These are phyloP conservation scores for Tarenaya hassleriana DNA, from an alignment of 345 rosid species.

Conservation along the genomic window DNA sequence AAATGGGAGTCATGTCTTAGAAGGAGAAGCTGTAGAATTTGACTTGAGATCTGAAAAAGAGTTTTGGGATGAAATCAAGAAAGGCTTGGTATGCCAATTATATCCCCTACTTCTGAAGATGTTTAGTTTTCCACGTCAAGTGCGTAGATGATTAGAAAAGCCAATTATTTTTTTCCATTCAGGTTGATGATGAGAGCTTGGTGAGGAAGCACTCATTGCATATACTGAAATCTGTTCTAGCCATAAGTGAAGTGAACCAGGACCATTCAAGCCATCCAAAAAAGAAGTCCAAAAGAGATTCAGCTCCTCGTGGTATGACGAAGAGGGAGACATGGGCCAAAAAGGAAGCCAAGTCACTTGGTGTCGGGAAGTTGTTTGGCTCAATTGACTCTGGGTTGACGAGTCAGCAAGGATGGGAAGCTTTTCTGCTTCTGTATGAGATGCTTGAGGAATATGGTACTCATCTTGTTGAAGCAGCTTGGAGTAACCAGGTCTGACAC, in stretches of 20 bases:
- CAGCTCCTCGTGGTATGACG: conserved; percentile 45
- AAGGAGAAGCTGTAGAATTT: conserved; percentile 37
- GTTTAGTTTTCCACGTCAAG: conserved; percentile 7
- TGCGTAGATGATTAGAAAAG: conserved; percentile 12
- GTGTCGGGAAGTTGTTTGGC: conserved; percentile 55
- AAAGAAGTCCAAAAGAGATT: conserved; percentile 33
- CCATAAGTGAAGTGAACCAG: conserved; percentile 37
- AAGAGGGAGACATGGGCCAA: conserved; percentile 80
- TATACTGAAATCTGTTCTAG: conserved; percentile 51
- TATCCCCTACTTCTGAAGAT: conserved; percentile 8
- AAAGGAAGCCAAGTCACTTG: conserved; percentile 86
- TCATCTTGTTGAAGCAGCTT: conserved; percentile 93
- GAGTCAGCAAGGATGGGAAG: conserved; percentile 71
- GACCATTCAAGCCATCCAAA: conserved; percentile 27
- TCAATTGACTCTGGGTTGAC: conserved; percentile 41
- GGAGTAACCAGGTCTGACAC: conserved; percentile 76
- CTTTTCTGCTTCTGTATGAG: conserved; percentile 78
- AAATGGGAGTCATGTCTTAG: conserved; percentile 29
- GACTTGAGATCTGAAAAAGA: conserved; percentile 56
- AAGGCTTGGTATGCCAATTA: conserved; percentile 64
- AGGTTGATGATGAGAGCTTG: conserved; percentile 77
- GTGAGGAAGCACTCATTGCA: conserved; percentile 90
- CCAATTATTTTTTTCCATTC: conserved; percentile 9
- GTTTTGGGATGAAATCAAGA: conserved; percentile 84
- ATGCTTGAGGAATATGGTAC: conserved; percentile 97